Conservation (phyloP, 345 rosid species). For the Kernera saxatilis region DNA sequence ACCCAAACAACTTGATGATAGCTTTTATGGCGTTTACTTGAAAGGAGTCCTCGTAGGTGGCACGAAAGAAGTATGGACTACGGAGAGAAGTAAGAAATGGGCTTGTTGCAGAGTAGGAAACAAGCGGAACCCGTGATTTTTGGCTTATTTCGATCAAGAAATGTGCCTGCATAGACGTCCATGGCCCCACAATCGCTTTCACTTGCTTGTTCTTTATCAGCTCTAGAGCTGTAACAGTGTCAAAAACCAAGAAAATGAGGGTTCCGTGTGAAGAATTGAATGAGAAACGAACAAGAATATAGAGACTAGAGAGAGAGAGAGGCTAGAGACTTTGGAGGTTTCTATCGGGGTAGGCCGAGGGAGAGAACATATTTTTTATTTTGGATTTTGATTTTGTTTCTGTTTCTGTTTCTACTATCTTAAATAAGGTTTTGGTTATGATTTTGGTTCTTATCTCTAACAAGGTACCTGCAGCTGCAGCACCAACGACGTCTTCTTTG, state of each 20-base stretch:
- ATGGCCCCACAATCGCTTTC: constrained; percentile 46
- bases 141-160: constrained; percentile 40
- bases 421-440: too few species aligned
- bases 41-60: constrained; percentile 31
- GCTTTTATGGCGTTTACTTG: constrained; percentile 41
- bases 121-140: constrained; percentile 41
- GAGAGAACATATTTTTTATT: too few species aligned
- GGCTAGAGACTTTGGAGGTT: too few species aligned
- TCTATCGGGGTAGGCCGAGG: too few species aligned
- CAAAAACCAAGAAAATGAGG: background rate
- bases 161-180: constrained; percentile 34
- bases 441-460: too few species aligned
- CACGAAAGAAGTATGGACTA: constrained; percentile 45
- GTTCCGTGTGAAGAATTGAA: background rate
- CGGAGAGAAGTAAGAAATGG: constrained; percentile 34
- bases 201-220: constrained; percentile 44
- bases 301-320: too few species aligned
- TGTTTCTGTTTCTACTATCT: too few species aligned
- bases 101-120: constrained; percentile 45
- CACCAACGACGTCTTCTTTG: constrained; percentile 36
- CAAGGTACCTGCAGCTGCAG: constrained; percentile 59
- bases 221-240: constrained; percentile 33
- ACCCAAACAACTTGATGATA: constrained; percentile 37
- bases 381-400: too few species aligned
- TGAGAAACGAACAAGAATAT: background rate